Conservation (phyloP, 106 monocot species). For the Alisma plantagoaquatica region DNA sequence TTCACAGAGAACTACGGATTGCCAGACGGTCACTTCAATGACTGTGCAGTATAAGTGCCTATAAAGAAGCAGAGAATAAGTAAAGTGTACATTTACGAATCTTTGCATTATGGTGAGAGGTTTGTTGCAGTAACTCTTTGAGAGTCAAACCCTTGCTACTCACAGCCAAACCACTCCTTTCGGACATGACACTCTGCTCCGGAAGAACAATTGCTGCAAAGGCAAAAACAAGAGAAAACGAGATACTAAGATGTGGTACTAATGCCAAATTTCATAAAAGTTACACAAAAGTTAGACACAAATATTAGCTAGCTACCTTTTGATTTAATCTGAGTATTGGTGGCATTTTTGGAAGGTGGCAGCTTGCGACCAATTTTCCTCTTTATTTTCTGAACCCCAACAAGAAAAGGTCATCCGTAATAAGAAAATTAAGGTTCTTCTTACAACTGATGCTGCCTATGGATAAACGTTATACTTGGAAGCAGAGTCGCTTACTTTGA, state of each 20-base stretch:
- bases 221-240: not conserved
- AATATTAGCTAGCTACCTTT: slow-evolving; percentile 36
- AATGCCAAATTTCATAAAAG: no score
- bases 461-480: not conserved
- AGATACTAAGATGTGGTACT: not conserved
- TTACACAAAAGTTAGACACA: slow-evolving; percentile 2
- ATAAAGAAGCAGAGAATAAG: no score
- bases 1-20: no score
- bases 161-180: slow-evolving; percentile 58
- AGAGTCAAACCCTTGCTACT: slow-evolving; percentile 79
- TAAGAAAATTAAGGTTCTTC: slow-evolving; percentile 1
- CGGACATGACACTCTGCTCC: slow-evolving; percentile 76
- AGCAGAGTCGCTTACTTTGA: slow-evolving; percentile 28
- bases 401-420: not conserved
- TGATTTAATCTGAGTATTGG: slow-evolving; percentile 65
- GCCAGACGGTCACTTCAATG: no score
- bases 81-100: slow-evolving; percentile 49
- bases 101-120: slow-evolving; percentile 86
- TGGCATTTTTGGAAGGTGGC: slow-evolving; percentile 75
- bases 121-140: slow-evolving; percentile 79
- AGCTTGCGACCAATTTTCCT: slow-evolving; percentile 77
- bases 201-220: slow-evolving; percentile 71
- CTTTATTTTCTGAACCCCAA: slow-evolving; percentile 55
- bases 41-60: no score
- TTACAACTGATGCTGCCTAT: not conserved